phyloP scores from a whole-genome alignment of 352 stramenopile genomes.

The Phytophthora europaea region DNA sequence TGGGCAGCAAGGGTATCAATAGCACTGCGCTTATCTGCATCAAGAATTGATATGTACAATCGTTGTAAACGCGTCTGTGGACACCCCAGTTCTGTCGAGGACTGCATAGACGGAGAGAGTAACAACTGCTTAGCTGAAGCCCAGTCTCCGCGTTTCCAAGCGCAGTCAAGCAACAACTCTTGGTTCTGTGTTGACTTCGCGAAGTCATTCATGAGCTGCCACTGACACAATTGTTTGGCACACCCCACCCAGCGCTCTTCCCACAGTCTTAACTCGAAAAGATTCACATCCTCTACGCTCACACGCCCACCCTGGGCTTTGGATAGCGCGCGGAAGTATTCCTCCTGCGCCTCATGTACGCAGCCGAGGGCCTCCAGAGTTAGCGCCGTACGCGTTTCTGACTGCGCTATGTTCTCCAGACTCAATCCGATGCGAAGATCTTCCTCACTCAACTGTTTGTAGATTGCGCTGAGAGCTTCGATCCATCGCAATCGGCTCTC shows the following conservation, averaged over 20 bases:
- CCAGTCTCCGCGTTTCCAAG: conserved; percentile 94
- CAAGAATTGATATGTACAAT: conserved; percentile 91
- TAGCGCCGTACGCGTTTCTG: conserved; percentile 78
- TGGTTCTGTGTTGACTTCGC: conserved; percentile 93
- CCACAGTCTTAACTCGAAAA: conserved; percentile 90
- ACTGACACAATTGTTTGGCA: conserved; percentile 93
- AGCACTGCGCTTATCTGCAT: conserved; percentile 77
- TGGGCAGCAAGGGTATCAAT: conserved; percentile 78
- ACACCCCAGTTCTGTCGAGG: conserved; percentile 71
- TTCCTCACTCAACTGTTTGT: conserved; percentile 89
- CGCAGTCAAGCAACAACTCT: conserved; percentile 93
- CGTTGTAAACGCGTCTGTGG: conserved; percentile 84
- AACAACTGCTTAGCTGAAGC: conserved; percentile 85
- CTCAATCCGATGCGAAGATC: conserved; percentile 85
- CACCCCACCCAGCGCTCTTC: conserved; percentile 93
- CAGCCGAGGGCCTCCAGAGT: conserved; percentile 86
- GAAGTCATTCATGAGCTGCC: conserved; percentile 94
- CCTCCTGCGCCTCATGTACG: conserved; percentile 89
- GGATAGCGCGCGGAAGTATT: conserved; percentile 88
- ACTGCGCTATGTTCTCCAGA: conserved; percentile 78
- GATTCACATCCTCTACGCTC: conserved; percentile 83
- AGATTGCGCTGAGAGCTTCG: conserved; percentile 86
- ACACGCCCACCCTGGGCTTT: conserved; percentile 79
- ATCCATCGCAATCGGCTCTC: conserved; percentile 88
- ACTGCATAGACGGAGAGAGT: conserved; percentile 67